phyloP scores from a whole-genome alignment of 208 protist genomes.

The Crithidia expoeki region DNA sequence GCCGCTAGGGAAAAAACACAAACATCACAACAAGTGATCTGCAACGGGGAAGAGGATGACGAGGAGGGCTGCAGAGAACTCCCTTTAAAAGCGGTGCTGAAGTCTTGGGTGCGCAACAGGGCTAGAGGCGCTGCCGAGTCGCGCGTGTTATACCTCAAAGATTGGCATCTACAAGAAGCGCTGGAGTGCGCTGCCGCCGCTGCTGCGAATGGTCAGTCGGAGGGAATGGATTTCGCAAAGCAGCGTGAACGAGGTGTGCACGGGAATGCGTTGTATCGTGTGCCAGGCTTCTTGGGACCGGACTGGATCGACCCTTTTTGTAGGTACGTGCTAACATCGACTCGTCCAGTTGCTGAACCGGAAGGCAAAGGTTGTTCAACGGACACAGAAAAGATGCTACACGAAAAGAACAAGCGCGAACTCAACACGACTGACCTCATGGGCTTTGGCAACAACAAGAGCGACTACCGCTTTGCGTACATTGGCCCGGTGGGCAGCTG shows the following conservation, averaged over 20 bases:
- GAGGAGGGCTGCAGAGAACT: constrained; percentile 16
- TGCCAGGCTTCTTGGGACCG: constrained; percentile 72
- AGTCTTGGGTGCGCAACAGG: constrained; percentile 14
- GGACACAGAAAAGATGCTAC: neutral
- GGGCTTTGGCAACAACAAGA: constrained; percentile 63
- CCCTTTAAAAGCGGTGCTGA: constrained; percentile 17
- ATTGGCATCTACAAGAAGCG: constrained; percentile 79
- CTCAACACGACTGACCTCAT: neutral
- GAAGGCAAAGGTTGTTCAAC: too few relatives aligned
- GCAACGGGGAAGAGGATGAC: neutral
- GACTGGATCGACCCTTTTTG: constrained; percentile 85
- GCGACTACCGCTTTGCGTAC: constrained; percentile 89
- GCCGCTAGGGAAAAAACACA: neutral
- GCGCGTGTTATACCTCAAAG: constrained; percentile 67
- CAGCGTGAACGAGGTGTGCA: constrained; percentile 21
- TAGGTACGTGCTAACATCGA: neutral
- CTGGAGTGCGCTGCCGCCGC: constrained; percentile 29
- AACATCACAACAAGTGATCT: neutral
- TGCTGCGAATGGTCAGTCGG: neutral
- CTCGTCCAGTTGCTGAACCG: neutral
- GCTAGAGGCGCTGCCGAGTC: neutral
- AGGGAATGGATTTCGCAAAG: neutral
- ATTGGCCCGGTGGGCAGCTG: constrained; percentile 66
- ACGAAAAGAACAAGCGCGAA: too few relatives aligned
- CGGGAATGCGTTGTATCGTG: constrained; percentile 60